Evolutionary conservation across 345 rosid species (phyloP), one percentile per base, ranked within the genome.

Genomic region (Lumnitzera littorea): DNA sequence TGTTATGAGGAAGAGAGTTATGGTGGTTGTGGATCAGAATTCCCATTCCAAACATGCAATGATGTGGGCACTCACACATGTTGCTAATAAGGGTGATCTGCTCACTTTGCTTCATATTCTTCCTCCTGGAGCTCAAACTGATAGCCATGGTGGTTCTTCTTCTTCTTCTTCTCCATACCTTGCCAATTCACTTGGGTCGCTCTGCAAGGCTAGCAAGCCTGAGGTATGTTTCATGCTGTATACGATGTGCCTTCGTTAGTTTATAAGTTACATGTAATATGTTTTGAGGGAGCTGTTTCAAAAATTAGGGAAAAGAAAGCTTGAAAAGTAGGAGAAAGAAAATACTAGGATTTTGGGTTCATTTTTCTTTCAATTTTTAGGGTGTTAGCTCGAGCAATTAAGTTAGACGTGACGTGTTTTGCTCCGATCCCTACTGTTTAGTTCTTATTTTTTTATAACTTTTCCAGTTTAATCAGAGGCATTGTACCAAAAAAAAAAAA

Each of bases 31-130:
- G 24, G 97, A 94, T 59, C 76, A 88, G n/a, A 73, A 74, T 36
- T 79, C 96, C 0, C 78, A 81, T 54, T 83, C 96, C 0, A 88
- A 79, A 71, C 95, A 94, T 76, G 99, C 99, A 36, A 88, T 94
- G 99, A 88, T 94, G 78, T 94, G 96, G 96, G 96, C 99, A 41
- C 78, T 92, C 2, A 89, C 96, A n/a, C 91, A 94, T 79, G 79
- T 83, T 2, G 80, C 83, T 52, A 81, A 84, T 62, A 82, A 80
- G 74, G 91, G 89, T 61, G 98, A 92, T 66, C 77, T 84, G 66
- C 81, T 92, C 63, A 89, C 96, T 72, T 77, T 94, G 56, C 96
- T 91, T 47, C 89, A 83, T 57, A 70, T 90, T 41, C 41, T 86
- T 11, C 75, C 79, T 58, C 83, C 82, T 15, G 48, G 1, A 36